A percentile compares a stretch with the other conserved stretches of the same genome.
Conservation (phyloP, 1,284 basidiomycete genomes). For the Neonothopanus nambi region DNA sequence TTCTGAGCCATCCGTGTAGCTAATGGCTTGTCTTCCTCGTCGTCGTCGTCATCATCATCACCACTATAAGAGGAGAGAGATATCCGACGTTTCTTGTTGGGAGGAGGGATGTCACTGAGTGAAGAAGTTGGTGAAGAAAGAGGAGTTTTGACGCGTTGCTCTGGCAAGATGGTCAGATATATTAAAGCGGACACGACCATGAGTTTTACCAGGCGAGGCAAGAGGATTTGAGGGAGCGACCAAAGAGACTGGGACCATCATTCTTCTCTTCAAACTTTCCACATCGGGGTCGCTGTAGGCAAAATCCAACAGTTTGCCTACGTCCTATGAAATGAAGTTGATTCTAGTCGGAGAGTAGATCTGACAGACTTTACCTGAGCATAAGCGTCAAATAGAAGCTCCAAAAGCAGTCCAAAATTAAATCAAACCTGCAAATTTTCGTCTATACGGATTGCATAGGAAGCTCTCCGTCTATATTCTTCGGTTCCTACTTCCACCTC, state of each 20-base stretch:
- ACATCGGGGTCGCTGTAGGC: constrained; percentile 72
- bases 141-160: constrained; percentile 32
- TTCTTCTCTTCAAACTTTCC: constrained; percentile 70
- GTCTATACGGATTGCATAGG: constrained; percentile 82
- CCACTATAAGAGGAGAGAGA: constrained; percentile 54
- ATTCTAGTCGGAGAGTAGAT: not conserved
- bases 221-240: constrained; percentile 36
- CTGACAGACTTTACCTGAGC: not conserved
- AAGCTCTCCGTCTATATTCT: constrained; percentile 71
- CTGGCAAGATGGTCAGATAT: constrained; percentile 24
- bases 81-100: constrained; percentile 49
- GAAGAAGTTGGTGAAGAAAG: constrained; percentile 55
- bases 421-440: constrained; percentile 77
- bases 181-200: not conserved
- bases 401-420: not conserved
- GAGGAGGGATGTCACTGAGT: constrained; percentile 50
- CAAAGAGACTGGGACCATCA: constrained; percentile 51
- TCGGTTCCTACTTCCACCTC: constrained; percentile 51
- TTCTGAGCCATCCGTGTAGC: constrained; percentile 49
- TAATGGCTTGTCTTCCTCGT: constrained; percentile 58
- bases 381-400: not conserved
- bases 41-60: constrained; percentile 53
- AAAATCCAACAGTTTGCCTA: constrained; percentile 75
- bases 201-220: constrained; percentile 20
- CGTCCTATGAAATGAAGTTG: constrained; percentile 52